These are phyloP conservation scores for Diaporthe humulicola DNA, from an alignment of 2,329 filamentous ascomycete species.

Conservation along the genomic window DNA sequence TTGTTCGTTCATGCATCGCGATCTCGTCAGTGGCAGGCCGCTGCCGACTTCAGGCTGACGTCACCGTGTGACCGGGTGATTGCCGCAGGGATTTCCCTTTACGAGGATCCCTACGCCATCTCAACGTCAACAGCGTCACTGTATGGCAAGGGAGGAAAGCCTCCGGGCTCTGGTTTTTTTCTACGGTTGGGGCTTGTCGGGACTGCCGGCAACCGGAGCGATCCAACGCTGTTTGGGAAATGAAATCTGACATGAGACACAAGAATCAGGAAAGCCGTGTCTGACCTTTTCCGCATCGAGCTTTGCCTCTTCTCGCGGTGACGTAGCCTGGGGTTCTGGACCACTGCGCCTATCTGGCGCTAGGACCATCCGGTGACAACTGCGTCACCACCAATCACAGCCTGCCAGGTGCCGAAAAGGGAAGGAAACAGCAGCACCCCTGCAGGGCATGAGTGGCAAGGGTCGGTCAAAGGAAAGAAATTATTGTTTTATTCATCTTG, in stretches of 20 bases:
- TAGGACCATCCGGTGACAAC: neutral
- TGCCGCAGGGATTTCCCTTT: constrained; percentile 22
- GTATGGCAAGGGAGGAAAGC: neutral
- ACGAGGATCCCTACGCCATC: constrained; percentile 30
- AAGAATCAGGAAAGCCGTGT: constrained; percentile 15
- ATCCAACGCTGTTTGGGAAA: constrained; percentile 26
- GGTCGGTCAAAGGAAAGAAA: neutral
- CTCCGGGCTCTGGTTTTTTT: neutral
- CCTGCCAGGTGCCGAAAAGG: constrained; percentile 11
- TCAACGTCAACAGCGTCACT: constrained; percentile 27
- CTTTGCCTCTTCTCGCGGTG: constrained; percentile 8
- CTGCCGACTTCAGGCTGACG: constrained; percentile 1
- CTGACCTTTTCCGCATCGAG: constrained; percentile 15
- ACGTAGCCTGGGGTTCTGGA: constrained; percentile 16
- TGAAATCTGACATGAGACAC: constrained; percentile 25
- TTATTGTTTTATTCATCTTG: neutral
- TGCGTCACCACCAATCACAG: constrained; percentile 24
- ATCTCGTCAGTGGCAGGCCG: neutral
- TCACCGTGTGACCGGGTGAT: constrained; percentile 27
- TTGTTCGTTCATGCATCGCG: neutral
- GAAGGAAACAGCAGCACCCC: neutral
- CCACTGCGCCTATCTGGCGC: neutral
- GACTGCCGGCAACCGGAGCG: neutral
- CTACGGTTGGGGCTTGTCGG: neutral
- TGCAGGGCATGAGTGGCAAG: neutral